These are phyloP conservation scores for Ganoderma sinense DNA, from an alignment of 1,284 basidiomycete genomes.

Conservation along the genomic window DNA sequence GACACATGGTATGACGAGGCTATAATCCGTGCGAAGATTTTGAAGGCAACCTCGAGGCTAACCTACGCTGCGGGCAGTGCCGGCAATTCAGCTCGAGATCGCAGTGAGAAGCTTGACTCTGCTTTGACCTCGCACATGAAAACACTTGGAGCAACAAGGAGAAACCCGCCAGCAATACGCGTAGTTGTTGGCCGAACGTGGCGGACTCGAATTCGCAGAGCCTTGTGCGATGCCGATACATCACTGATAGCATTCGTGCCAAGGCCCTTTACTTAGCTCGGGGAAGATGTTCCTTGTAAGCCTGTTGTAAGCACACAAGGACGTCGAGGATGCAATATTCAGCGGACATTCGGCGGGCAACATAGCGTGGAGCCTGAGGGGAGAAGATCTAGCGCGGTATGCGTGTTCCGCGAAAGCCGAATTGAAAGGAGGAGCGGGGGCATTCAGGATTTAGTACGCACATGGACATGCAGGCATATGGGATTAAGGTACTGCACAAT, in stretches of 20 bases:
- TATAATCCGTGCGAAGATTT: too few relatives aligned
- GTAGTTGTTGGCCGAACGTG: background rate
- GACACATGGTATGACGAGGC: too few relatives aligned
- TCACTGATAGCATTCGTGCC: conserved; percentile 15
- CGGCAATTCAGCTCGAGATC: background rate
- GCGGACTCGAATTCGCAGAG: background rate
- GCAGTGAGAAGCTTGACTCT: background rate
- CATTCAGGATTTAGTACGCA: background rate
- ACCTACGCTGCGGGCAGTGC: background rate
- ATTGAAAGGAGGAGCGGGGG: too few relatives aligned
- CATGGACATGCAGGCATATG: background rate
- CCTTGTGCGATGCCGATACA: conserved; percentile 1
- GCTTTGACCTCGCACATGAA: background rate
- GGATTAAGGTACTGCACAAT: background rate
- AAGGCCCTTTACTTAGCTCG: background rate
- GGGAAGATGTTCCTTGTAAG: background rate
- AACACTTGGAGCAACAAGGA: background rate
- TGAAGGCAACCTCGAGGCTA: background rate
- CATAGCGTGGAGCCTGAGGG: too few relatives aligned
- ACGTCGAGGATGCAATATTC: background rate
- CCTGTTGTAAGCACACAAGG: background rate
- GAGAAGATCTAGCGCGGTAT: background rate
- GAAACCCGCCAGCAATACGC: too few relatives aligned
- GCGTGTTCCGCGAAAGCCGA: background rate
- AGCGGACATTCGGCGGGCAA: background rate